Base-by-base conservation (phyloP, 352 stramenopile genomes). In the Elongisporangium anandrum region DNA sequence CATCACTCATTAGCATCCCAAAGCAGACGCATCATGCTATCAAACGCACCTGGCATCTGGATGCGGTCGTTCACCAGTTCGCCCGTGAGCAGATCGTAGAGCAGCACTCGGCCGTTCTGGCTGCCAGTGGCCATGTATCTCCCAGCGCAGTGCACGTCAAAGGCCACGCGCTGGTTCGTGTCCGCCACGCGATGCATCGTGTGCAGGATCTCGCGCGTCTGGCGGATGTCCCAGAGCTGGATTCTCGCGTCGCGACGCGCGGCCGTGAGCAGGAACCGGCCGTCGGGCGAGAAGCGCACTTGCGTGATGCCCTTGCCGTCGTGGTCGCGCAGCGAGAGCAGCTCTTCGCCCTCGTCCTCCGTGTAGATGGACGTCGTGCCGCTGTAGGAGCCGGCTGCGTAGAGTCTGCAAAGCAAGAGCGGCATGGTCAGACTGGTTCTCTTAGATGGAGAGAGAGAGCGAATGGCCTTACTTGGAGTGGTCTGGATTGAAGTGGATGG, bases 151-250 rank as follows among this genome's bases (percentile, higher is more conserved):
- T 93, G 81, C 38, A 94, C 58, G 53, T 92, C 87, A 70, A 95
- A 90, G 60, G 81, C 69, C 19, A 96, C 73, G 17, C 77, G 69
- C 70, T 94, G 79, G 66, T 93, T 92, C 54, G 81, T 90, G 52
- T 88, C 75, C 4, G 74, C 72, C 3, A 77, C 63, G 10, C 85
- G 72, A 47, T 76, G 57, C 45, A 92, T 88, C 49, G 75, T 77
- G 41, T 87, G 64, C 22, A 91, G 57, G 60, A 91, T 86, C 56
- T 85, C 64, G 22, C 77, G 87, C 19, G 79, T 78, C 13, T 75
- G 69, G 41, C 89, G 85, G 19, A 96, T 83, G 67, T 97, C 89
- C 85, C 87, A 96, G 63, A 80, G 91, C n/a, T 92, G 75, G 41
- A 97, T 89, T 19, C 56, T 64, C 26, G 62, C 61, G 62, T 96